These are phyloP conservation scores for Exophiala bonariae DNA, from an alignment of 2,329 filamentous ascomycete species.

Conservation along the genomic window DNA sequence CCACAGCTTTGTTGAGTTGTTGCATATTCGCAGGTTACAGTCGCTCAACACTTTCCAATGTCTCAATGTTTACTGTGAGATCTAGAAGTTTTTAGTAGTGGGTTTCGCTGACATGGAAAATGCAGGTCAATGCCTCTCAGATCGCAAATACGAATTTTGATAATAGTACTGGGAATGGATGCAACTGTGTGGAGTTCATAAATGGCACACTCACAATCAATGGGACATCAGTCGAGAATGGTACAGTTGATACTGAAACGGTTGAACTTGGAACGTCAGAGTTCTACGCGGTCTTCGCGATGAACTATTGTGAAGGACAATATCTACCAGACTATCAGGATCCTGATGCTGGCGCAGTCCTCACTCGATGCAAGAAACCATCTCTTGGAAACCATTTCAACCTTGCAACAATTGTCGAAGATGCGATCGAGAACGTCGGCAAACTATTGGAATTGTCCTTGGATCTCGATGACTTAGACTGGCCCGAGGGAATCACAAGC, in stretches of 20 bases:
- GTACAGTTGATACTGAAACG: neutral
- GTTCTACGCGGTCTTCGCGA: conserved; percentile 3
- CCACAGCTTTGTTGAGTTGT: too few relatives aligned
- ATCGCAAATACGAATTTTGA: conserved; percentile 7
- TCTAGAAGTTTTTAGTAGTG: neutral
- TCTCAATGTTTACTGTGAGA: too few relatives aligned
- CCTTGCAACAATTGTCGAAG: conserved; percentile 4
- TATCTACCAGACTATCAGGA: conserved; percentile 4
- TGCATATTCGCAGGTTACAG: too few relatives aligned
- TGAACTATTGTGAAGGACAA: conserved; percentile 6
- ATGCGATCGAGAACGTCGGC: neutral
- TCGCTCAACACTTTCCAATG: too few relatives aligned
- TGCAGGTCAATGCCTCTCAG: conserved; percentile 5
- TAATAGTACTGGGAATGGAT: conserved; percentile 8
- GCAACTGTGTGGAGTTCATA: conserved; percentile 8
- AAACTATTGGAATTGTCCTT: neutral
- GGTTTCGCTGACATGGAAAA: too few relatives aligned
- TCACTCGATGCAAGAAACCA: conserved; percentile 3
- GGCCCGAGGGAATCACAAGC: conserved; percentile 5
- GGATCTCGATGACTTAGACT: conserved; percentile 4
- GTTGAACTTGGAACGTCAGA: neutral
- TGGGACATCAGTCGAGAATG: neutral
- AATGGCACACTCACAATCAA: conserved; percentile 7
- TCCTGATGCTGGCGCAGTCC: neutral
- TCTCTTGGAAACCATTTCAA: conserved; percentile 1